Evolutionary conservation across 768 basidiomycete genomes (phyloP).

Genomic region (Phylloporus arenicola): DNA sequence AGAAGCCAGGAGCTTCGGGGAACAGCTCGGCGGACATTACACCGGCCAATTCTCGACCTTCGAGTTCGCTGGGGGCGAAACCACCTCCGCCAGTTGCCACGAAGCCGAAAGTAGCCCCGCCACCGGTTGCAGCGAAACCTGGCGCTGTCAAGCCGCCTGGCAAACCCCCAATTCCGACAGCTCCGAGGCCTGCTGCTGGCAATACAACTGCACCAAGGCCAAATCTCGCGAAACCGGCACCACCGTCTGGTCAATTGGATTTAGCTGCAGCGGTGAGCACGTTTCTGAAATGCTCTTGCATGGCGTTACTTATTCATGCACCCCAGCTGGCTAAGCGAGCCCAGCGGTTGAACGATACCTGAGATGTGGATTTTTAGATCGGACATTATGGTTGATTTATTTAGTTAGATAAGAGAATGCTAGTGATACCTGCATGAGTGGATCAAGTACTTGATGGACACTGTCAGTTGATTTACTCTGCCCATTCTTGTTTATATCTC

Average conservation of each 20-base stretch:
- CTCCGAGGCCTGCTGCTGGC: conserved; percentile 43
- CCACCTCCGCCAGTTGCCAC: conserved; percentile 55
- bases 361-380: conserved; percentile 12
- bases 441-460: no score
- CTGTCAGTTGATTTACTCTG: no score
- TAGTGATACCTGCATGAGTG: conserved; percentile 8
- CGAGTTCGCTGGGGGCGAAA: conserved; percentile 44
- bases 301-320: background rate
- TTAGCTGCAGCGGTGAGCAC: conserved; percentile 72
- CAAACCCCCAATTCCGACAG: conserved; percentile 61
- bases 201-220: conserved; percentile 35
- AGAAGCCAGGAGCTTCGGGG: conserved; percentile 44
- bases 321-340: conserved; percentile 71
- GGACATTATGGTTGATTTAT: conserved; percentile 7
- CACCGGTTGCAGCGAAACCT: conserved; percentile 53
- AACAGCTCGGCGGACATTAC: conserved; percentile 33
- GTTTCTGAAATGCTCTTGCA: background rate
- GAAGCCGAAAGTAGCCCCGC: conserved; percentile 62
- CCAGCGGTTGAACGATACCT: conserved; percentile 53
- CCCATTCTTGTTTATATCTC: no score
- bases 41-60: conserved; percentile 45
- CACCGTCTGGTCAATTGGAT: conserved; percentile 63
- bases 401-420: conserved; percentile 10
- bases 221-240: conserved; percentile 37
- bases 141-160: conserved; percentile 42